Evolutionary conservation across 75 land plant species (phyloP), one percentile per base, ranked within the genome.

Genomic region (Selaginella moellendorffii): DNA sequence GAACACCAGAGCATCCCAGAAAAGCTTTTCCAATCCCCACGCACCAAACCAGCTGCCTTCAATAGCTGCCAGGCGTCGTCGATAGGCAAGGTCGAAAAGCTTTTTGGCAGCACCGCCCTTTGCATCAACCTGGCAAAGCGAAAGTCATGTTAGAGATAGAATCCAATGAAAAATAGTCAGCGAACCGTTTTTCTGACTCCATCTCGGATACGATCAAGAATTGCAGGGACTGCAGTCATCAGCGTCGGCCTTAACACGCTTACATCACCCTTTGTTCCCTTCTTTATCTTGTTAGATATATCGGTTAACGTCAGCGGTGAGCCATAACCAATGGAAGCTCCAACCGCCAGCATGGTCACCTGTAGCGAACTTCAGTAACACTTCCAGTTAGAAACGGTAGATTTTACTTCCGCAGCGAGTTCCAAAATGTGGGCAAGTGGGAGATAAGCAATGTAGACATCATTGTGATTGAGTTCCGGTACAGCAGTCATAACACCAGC

Each of bases 1-100:
- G 61, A 88, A 88, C 31, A 85, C 82, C 53, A 85, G 72, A 24
- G 77, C 52, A 74, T 82, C 68, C 93, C 93, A 88, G 0, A 88
- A 36, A 27, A 72, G 14, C 74, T 69, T 85, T 75, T 88, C 93
- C 27, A 82, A 21, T 12, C 85, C 85, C 93, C 93, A 85, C 1
- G 85, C 85, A 18, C 93, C 93, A 66, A 81, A 74, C 85, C 93
- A 84, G 62, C 82, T 87, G 2, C 91, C 91, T 69, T 82, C 83
- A 0, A 88, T 68, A 30, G 89, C 93, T 64, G 78, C 66, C 42
- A 82, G 36, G 20, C 93, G 70, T 26, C 93, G 82, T 24, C 66
- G 59, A 77, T 88, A 88, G 76, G 85, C 88, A 36, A 77, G 54
- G 20, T 78, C 77, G 71, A 88, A 88, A 28, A 88, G 59, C 62